Percentiles rank a stretch among this genome's conserved stretches.
Evolutionary conservation across 2,329 filamentous ascomycete species (phyloP).

Genomic region (Claviceps quebecensis): DNA sequence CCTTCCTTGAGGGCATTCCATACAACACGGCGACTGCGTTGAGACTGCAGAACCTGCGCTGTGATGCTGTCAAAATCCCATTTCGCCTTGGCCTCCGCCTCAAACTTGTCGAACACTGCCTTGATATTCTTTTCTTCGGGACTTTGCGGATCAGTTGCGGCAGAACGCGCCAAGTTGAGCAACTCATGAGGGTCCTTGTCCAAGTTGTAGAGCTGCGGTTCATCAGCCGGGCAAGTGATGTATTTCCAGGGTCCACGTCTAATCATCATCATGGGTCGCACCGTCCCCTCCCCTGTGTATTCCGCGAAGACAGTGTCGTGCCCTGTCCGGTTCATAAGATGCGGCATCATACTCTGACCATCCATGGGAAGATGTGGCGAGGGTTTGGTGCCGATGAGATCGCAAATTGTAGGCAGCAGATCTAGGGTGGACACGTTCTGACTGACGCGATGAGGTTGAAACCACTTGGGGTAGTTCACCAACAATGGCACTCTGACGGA

Average conservation of each 20-base stretch:
- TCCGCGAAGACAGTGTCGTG: slow-evolving; percentile 87
- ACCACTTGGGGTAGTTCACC: slow-evolving; percentile 64
- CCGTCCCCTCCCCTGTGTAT: slow-evolving; percentile 86
- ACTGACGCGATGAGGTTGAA: slow-evolving; percentile 59
- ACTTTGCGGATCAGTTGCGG: slow-evolving; percentile 24
- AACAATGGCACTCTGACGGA: slow-evolving; percentile 82
- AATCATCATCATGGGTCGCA: slow-evolving; percentile 89
- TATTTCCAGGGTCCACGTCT: slow-evolving; percentile 83
- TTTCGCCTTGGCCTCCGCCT: slow-evolving; percentile 55
- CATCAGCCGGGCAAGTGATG: slow-evolving; percentile 70
- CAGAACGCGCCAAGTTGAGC: slow-evolving; percentile 50
- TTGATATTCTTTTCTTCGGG: slow-evolving; percentile 32
- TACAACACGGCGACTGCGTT: slow-evolving; percentile 64
- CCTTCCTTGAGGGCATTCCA: slow-evolving; percentile 70
- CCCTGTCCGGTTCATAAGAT: slow-evolving; percentile 49
- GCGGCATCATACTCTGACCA: slow-evolving; percentile 67
- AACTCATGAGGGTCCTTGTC: slow-evolving; percentile 61
- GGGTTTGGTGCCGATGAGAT: slow-evolving; percentile 60
- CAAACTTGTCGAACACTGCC: slow-evolving; percentile 49
- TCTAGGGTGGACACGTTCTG: slow-evolving; percentile 87
- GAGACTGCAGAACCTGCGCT: slow-evolving; percentile 56
- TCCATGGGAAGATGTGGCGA: slow-evolving; percentile 68
- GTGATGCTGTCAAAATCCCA: slow-evolving; percentile 78
- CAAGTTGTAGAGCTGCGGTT: slow-evolving; percentile 74
- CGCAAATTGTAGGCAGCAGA: slow-evolving; percentile 76